Evolutionary conservation across 2,329 filamentous ascomycete genomes (phyloP), one percentile per base, ranked within the genome.

Genomic region (Aaosphaeria pasadenensis): DNA sequence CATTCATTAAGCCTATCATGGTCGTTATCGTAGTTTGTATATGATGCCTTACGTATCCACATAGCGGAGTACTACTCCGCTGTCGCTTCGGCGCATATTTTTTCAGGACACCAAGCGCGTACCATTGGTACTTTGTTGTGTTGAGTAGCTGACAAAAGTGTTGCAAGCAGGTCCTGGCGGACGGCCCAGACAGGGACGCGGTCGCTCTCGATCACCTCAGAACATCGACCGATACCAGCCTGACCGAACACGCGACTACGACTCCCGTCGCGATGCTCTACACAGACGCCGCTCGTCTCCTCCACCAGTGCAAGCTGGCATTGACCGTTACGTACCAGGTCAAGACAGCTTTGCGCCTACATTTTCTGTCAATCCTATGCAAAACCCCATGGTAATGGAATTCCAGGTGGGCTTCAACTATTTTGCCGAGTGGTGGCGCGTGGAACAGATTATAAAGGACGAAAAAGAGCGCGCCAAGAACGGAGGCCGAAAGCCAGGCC

Each of bases 361-460:
- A 13, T 71, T 80, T 11, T 74, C 76, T 1, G 71, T 76, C 13
- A 91, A 91, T 56, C 87, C 87, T 6, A 73, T 92, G 3, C 77
- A 81, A 9, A 87, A 92, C 53, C 88, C 88, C 1, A 77, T 87
- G 58, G 82, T 82, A 51, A 77, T 92, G 7, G 83, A 87, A 3
- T 91, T 87, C 53, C 88, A 92, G 65, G 88, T 91, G 47, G 88
- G 88, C 1, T 92, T 92, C 70, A 91, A 88, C 11, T 92, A 87
- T 69, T 92, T 89, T 60, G 85, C 88, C 13, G 88, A 92, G 69
- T 92, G 88, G 88, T 92, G 88, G 88, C 82, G 88, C 51, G 77
- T 85, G 56, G 89, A 91, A 58, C 87, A 91, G 67, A 85, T 85
- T 62, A 87, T 91, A 64, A 91, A 90, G 69, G 87, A 91, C 44